Evolutionary conservation across 208 protist species (phyloP).

Genomic region (Trypanosoma vivax): DNA sequence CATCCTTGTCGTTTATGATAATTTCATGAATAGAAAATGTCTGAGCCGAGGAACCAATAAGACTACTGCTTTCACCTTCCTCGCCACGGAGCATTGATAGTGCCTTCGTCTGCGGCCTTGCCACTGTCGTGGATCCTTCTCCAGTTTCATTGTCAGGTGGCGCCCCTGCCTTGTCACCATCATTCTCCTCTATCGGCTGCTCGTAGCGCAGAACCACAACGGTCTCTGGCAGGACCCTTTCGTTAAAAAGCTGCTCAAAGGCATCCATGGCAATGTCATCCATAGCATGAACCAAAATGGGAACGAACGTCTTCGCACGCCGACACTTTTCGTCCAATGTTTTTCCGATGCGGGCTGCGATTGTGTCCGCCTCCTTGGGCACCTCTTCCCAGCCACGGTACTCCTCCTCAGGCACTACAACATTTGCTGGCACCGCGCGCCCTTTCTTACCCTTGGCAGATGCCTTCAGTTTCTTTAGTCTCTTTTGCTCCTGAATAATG

Average conservation of each 20-base stretch:
- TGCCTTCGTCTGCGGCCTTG: constrained; percentile 10
- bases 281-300: constrained; percentile 43
- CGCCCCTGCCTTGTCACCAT: constrained; percentile 14
- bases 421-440: constrained; percentile 8
- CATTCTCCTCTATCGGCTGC: constrained; percentile 9
- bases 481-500: constrained; percentile 28
- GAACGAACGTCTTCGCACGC: constrained; percentile 20
- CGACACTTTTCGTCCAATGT: constrained; percentile 25
- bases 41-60: neutral
- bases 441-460: constrained; percentile 8
- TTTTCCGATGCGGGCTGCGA: constrained; percentile 20
- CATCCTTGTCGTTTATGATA: constrained; percentile 34
- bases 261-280: constrained; percentile 4
- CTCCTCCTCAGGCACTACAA: constrained; percentile 11
- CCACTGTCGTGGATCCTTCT: neutral
- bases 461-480: constrained; percentile 28
- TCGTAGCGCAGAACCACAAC: constrained; percentile 49
- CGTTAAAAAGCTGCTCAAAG: constrained; percentile 28
- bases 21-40: constrained; percentile 28
- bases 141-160: neutral
- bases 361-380: constrained; percentile 7
- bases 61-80: constrained; percentile 1
- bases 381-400: constrained; percentile 21
- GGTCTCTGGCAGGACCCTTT: constrained; percentile 36
- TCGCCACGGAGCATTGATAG: constrained; percentile 15